Conservation (phyloP, 2,329 filamentous ascomycete species). For the Hymenoscyphus linearis region DNA sequence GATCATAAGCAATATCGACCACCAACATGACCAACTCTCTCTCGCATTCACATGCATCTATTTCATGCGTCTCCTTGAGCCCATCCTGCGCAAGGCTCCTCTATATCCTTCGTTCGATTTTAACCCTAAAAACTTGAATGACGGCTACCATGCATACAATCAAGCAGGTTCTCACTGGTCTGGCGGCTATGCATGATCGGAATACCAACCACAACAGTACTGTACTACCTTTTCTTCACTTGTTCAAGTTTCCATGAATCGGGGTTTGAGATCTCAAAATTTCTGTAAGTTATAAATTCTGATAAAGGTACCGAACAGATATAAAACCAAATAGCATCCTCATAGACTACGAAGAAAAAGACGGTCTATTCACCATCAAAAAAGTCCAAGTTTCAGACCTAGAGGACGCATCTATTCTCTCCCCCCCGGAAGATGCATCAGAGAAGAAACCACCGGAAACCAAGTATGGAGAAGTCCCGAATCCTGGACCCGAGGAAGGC, state of each 20-base stretch:
- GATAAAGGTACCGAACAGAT: slow-evolving; percentile 34
- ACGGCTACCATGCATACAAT: too few relatives aligned
- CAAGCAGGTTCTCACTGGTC: slow-evolving; percentile 36
- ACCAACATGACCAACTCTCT: neutral
- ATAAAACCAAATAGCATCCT: slow-evolving; percentile 42
- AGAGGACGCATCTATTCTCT: slow-evolving; percentile 35
- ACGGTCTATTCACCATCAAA: slow-evolving; percentile 19
- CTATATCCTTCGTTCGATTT: neutral
- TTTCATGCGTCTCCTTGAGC: neutral
- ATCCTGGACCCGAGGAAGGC: slow-evolving; percentile 36
- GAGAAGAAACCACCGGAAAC: slow-evolving; percentile 37
- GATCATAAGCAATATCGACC: neutral
- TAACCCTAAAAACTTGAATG: neutral
- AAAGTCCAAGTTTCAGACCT: slow-evolving; percentile 24
- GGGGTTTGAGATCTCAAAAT: neutral
- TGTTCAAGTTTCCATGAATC: too few relatives aligned
- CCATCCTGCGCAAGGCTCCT: neutral
- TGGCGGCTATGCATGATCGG: slow-evolving; percentile 35
- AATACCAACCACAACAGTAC: slow-evolving; percentile 36
- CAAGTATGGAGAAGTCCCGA: slow-evolving; percentile 43
- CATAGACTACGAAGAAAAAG: slow-evolving; percentile 32
- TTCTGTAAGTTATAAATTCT: neutral
- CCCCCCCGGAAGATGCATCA: slow-evolving; percentile 33
- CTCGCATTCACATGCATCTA: neutral
- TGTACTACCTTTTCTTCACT: slow-evolving; percentile 4